Conservation (phyloP, 768 basidiomycete genomes). For the Mycena haematopus region DNA sequence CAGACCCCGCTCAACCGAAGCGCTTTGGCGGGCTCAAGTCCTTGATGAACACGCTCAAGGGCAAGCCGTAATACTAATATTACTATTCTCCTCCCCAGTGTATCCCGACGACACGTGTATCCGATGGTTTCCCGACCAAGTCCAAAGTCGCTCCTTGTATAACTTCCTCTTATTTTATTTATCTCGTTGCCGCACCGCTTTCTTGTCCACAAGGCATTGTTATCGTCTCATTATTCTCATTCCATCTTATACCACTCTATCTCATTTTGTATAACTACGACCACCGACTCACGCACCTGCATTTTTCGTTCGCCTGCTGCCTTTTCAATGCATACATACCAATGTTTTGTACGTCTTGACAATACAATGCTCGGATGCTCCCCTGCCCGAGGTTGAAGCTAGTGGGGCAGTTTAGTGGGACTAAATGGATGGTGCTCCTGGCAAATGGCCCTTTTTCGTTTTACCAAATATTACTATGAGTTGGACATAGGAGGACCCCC, state of each 20-base stretch:
- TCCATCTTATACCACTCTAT: constrained; percentile 14
- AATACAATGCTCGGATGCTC: constrained; percentile 13
- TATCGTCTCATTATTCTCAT: constrained; percentile 40
- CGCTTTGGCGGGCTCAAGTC: constrained; percentile 48
- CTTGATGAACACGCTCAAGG: constrained; percentile 52
- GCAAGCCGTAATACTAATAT: constrained; percentile 38
- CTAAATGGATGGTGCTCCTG: no score
- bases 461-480: no score
- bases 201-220: constrained; percentile 46
- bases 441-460: no score
- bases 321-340: constrained; percentile 2
- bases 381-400: neutral
- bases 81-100: neutral
- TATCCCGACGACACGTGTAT: constrained; percentile 18
- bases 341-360: constrained; percentile 24
- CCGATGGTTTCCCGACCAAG: constrained; percentile 11
- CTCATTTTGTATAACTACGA: constrained; percentile 31
- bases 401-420: neutral
- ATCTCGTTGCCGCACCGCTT: constrained; percentile 32
- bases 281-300: constrained; percentile 7
- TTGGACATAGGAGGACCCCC: no score
- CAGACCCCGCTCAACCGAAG: constrained; percentile 35
- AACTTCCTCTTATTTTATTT: constrained; percentile 5
- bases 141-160: constrained; percentile 25
- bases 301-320: constrained; percentile 22